Base-by-base conservation (phyloP, 2,329 filamentous ascomycete genomes). In the Phyllosticta paracitricarpa region DNA sequence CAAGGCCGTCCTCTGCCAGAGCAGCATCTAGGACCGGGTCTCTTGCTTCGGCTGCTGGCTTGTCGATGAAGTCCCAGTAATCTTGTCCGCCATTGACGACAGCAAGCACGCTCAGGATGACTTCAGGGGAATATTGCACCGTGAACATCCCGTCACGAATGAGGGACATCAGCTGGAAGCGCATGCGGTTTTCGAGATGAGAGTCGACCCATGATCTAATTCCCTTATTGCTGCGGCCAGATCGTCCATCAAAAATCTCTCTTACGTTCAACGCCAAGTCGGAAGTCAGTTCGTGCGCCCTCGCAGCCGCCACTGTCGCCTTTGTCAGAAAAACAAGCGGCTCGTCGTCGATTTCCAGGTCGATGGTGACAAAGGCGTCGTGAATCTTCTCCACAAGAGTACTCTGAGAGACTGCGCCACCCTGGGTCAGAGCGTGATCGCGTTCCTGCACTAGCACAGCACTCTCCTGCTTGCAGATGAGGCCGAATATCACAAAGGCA, bases 401-500 rank as follows among this genome's bases (percentile, higher is more conserved):
- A 9, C 24, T 55, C 17, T 54, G 28, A n/a, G 30, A 54, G 35
- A 56, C 54, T 1, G 54, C 24, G 25, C 48, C 28, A 6, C 59
- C 54, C 19, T 61, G 54, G 1, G 59, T 69, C 0, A 71, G 63
- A 6, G 69, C 57, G 28, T 61, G 64, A 9, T 73, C 69, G 12
- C 68, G 70, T 26, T 69, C 66, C 54, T 70, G 65, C 51, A 71
- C 69, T n/a, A 71, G 63, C 25, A 59, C 54, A 2, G 59, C 61
- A 24, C 51, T 56, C 9, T 56, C 28, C 22, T 55, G 26, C 28
- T 56, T 63, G 14, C 56, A 52, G n/a, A 53, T 59, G 28, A 58
- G 59, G 3, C 65, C 67, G 26, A 96, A 82, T 56, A 93, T 78
- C 3, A 87, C 85, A 92, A 92, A 97, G 2, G 89, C 84, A 66